A percentile compares a stretch with the other conserved stretches of the same genome.
These are phyloP conservation scores for Xylariales sp. DNA, from an alignment of 2,329 filamentous ascomycete genomes.

Conservation along the genomic window DNA sequence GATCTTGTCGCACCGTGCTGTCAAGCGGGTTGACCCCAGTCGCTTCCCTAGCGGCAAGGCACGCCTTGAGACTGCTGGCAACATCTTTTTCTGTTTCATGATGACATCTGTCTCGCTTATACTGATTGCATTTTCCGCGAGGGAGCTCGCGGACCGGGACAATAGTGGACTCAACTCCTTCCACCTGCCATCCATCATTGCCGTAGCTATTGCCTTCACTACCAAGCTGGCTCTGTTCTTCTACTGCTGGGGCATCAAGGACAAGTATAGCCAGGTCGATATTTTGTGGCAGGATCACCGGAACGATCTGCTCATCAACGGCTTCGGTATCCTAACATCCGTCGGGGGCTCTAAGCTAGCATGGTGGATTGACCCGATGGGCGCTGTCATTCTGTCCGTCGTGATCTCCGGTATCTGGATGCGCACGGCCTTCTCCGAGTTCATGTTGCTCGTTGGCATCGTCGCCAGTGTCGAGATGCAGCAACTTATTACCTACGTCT, in stretches of 20 bases:
- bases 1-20: slow-evolving; percentile 81
- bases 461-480: slow-evolving; percentile 80
- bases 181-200: slow-evolving; percentile 78
- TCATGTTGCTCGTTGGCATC: slow-evolving; percentile 85
- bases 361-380: slow-evolving; percentile 95
- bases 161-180: slow-evolving; percentile 55
- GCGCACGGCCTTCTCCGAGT: slow-evolving; percentile 81
- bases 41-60: slow-evolving; percentile 91
- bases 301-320: slow-evolving; percentile 96
- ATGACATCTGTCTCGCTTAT: slow-evolving; percentile 92
- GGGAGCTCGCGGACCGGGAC: slow-evolving; percentile 55
- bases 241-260: slow-evolving; percentile 87
- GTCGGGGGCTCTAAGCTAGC: slow-evolving; percentile 83
- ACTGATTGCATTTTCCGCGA: slow-evolving; percentile 81
- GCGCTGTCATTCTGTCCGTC: slow-evolving; percentile 77
- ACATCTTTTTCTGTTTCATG: slow-evolving; percentile 93
- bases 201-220: slow-evolving; percentile 75
- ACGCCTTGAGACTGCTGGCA: slow-evolving; percentile 90
- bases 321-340: slow-evolving; percentile 84
- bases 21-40: slow-evolving; percentile 78
- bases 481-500: slow-evolving; percentile 94
- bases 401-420: slow-evolving; percentile 80
- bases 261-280: slow-evolving; percentile 86
- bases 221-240: slow-evolving; percentile 83
- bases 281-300: slow-evolving; percentile 97